Evolutionary conservation across 768 basidiomycete genomes (phyloP).

Genomic region (Agaricus subrufescens): DNA sequence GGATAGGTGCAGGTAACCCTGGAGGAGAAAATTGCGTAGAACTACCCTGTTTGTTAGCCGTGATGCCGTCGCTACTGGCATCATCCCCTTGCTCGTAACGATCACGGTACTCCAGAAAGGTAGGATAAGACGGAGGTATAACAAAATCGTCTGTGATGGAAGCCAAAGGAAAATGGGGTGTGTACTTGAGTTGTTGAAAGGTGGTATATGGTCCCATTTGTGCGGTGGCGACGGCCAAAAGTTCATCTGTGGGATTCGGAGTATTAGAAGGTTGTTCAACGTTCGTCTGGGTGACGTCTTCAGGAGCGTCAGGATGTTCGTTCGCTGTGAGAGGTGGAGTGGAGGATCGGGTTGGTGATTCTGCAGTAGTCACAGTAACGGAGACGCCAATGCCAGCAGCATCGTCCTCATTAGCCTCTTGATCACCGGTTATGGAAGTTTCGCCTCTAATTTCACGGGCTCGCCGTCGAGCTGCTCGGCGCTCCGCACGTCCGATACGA

Average conservation of each 20-base stretch:
- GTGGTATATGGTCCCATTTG: constrained; percentile 85
- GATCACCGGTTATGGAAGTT: constrained; percentile 37
- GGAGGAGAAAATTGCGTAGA: constrained; percentile 75
- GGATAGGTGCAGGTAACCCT: constrained; percentile 69
- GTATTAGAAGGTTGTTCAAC: constrained; percentile 21
- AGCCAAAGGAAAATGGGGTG: constrained; percentile 84
- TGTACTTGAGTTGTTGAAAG: constrained; percentile 84
- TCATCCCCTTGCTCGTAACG: constrained; percentile 54
- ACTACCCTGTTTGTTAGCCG: constrained; percentile 25
- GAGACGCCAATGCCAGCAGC: constrained; percentile 62
- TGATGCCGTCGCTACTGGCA: constrained; percentile 22
- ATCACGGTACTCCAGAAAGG: constrained; percentile 67
- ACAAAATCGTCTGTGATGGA: constrained; percentile 87
- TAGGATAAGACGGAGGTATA: constrained; percentile 85
- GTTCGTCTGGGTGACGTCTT: constrained; percentile 26
- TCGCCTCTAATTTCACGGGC: constrained; percentile 64
- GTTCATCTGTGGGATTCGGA: constrained; percentile 56
- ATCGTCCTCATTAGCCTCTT: constrained; percentile 43
- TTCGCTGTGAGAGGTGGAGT: constrained; percentile 37
- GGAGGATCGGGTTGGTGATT: constrained; percentile 23
- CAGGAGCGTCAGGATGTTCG: constrained; percentile 37
- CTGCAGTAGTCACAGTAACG: constrained; percentile 38
- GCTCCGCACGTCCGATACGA: constrained; percentile 82
- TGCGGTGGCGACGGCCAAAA: constrained; percentile 60
- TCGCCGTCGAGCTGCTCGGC: constrained; percentile 77